Evolutionary conservation across 805 yeast species (phyloP), one percentile per base, ranked within the genome.

Genomic region (Alloascoidea hylecoeti): DNA sequence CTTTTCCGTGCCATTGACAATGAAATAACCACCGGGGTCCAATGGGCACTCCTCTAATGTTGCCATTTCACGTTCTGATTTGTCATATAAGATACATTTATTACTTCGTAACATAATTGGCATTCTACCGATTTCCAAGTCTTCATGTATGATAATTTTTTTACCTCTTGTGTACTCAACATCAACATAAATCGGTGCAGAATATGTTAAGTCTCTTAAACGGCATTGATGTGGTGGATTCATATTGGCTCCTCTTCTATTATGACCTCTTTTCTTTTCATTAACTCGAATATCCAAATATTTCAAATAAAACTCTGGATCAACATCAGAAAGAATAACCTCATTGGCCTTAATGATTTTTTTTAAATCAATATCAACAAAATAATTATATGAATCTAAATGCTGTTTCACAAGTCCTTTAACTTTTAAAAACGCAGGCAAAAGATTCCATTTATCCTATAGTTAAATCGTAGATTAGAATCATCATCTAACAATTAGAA

Each of bases 11-110:
- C 98, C 98, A 54, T 89, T 89, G 37, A 89, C 96, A 52, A 89
- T 83, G 52, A 92, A 92, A 54, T 92, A 92, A 50, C 98, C 98
- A 61, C 98, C 98, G 4, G 98, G 98, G 60, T 92, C 98, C 37
- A 92, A 65, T 0, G 98, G 98, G 58, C 98, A 92, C 59, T 92
- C 98, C 48, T 83, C 78, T 47, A 82, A 65, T 17, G 62, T 62
- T 0, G 98, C 96, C 97, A 92, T 89, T 48, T 75, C 79, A 18
- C 63, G 56, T 50, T 89, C 95, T 37, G 74, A 66, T 36, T 81
- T 75, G 15, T 86, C 94, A 44, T 75, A 75, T 42, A 92, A 63
- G 27, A 84, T 77, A 68, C 98, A 92, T 55, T 86, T 85, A 54
- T 85, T 83, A 17, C 95, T 82, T 49, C 96, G 70, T 49, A 92